Evolutionary conservation across 305 asterid species (phyloP), one percentile per base, ranked within the genome.

Genomic region (Solanum hybrid): DNA sequence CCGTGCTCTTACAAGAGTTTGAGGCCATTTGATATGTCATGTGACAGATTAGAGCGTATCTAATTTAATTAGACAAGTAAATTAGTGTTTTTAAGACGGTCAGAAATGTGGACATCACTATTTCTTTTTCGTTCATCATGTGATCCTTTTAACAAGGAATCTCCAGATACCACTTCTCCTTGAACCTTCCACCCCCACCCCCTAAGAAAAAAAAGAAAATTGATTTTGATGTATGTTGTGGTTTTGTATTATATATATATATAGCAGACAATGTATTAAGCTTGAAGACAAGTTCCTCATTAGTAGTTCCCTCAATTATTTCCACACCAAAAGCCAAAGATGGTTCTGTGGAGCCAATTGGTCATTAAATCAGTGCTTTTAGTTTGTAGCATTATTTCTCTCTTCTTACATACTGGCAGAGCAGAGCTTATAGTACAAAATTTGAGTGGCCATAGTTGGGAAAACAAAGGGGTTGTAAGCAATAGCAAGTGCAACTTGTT

Each of bases 401-500:
- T 87, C 3, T 51, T 84, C 34, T 89, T 90, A 36, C 61, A 31
- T 26, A 85, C 8, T 79, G 75, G 93, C 90, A 86, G 51, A 17
- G 91, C 84, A 81, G 89, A 29, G 87, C 6, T 85, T 38, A 27
- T 86, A 31, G 87, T 73, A 45, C 82, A 57, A 29, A 92, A 90
- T 88, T 83, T 90, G 1, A 89, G 72, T 39, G 89, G 37, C 22
- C 39, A 26, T 20, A 26, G 24, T 32, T 15, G 89, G 90, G 31
- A 88, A 92, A 68, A 89, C 89, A 86, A 86, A 91, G 79, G 87
- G 78, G 4, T 76, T 13, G 89, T 85, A 33, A 85, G 88, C 78
- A 29, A 72, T 37, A 83, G 89, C 31, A 91, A 91, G 3, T 96
- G 98, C 92, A 93, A 94, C 79, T 89, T 95, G 79, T 96, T 93